Conservation (phyloP, 2,329 filamentous ascomycete species). For the Pseudopithomyces maydicus region DNA sequence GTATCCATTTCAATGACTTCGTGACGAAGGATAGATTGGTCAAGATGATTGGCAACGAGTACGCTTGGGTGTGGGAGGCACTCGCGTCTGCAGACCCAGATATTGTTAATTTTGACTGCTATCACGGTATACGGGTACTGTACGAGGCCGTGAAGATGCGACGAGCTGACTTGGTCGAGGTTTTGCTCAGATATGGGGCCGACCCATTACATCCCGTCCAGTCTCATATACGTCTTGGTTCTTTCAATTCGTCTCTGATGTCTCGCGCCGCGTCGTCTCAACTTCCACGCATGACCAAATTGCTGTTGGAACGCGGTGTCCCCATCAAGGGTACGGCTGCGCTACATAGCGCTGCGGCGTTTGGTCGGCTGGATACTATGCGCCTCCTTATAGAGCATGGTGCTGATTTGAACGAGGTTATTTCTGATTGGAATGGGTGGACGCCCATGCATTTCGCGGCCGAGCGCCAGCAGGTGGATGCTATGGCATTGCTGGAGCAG, state of each 20-base stretch:
- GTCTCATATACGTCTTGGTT: constrained; percentile 7
- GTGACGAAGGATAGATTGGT: constrained; percentile 9
- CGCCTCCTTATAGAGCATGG: constrained; percentile 17
- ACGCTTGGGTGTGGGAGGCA: constrained; percentile 16
- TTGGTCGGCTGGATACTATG: constrained; percentile 15
- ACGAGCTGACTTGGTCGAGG: constrained; percentile 12
- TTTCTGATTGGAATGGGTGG: constrained; percentile 5
- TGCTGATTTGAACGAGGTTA: constrained; percentile 14
- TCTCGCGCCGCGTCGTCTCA: constrained; percentile 12
- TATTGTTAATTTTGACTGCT: constrained; percentile 12
- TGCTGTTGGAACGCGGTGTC: constrained; percentile 13
- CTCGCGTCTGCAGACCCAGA: constrained; percentile 17
- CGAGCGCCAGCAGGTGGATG: constrained; percentile 7
- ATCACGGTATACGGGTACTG: constrained; percentile 13
- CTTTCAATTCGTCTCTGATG: constrained; percentile 15
- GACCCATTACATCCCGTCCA: constrained; percentile 16
- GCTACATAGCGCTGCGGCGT: constrained; percentile 15
- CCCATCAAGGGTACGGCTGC: constrained; percentile 11
- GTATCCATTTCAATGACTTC: constrained; percentile 6
- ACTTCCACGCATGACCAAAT: constrained; percentile 12
- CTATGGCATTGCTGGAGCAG: constrained; percentile 17
- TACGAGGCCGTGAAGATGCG: constrained; percentile 17
- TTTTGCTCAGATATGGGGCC: constrained; percentile 18
- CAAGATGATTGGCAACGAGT: constrained; percentile 10
- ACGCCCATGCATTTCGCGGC: constrained; percentile 18